Base-by-base conservation (phyloP, 805 yeast species). In the Cyberlindnera japonica region DNA sequence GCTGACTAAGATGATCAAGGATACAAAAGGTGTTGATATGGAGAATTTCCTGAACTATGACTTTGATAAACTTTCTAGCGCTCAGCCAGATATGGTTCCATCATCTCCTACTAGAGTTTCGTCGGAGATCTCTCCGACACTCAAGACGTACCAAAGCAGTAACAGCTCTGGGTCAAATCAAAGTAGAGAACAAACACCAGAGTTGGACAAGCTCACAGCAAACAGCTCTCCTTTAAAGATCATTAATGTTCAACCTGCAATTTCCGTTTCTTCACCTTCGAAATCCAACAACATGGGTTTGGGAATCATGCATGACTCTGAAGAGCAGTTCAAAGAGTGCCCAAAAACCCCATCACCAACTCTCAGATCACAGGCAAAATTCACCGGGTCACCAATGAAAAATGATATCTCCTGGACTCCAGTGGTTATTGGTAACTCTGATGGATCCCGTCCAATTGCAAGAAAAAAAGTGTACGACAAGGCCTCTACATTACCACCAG, bases 401-500 rank as follows among this genome's bases (percentile, higher is more conserved):
- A 41, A 26, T 8, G 51, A 45, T 16, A 13, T 47, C 7, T 43
- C 49, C 3, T 55, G 58, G 63, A 53, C 54, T 1, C 59, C 58
- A 13, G 49, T 57, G 4, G 45, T 56, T 13, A 34, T 47, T n/a
- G 48, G 47, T 24, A 41, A 39, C 17, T 40, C 39, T 11, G 31
- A 40, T 5, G 23, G 22, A 14, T 24, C 21, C 20, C 29, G 35
- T 2, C 26, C 40, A 10, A 35, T 40, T 26, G 40, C 35, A 20
- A 50, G 49, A 36, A 52, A 52, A 41, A 55, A 55, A 27, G 43
- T 51, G 4, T 47, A 61, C 50, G 51, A 56, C 44, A 47, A 63
- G 50, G 52, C 58, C 31, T 80, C 93, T 1, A 76, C 89, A 9
- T 61, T 90, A 22, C 96, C 96, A 16, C 88, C 93, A 3, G 97